Evolutionary conservation across 805 yeast genomes (phyloP).

Genomic region (Starmerella davenportii): DNA sequence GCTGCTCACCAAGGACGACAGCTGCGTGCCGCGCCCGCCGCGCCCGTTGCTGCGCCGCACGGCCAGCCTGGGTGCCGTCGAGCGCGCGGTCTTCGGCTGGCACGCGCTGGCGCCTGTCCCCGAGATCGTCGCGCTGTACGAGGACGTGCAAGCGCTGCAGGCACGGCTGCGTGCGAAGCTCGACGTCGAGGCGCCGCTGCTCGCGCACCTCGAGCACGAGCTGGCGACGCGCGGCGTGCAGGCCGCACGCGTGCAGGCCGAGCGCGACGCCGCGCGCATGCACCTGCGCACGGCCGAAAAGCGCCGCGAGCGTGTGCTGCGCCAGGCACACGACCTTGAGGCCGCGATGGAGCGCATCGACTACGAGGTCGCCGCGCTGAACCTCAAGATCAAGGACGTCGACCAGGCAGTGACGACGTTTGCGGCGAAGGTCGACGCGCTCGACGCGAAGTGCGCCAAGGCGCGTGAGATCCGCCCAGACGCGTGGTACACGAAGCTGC

Average conservation of each 20-base stretch:
- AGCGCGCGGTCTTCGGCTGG: slow-evolving; percentile 12
- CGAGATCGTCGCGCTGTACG: slow-evolving; percentile 7
- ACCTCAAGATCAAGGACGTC: slow-evolving; percentile 46
- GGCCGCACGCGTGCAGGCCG: slow-evolving; percentile 5
- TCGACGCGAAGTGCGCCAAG: slow-evolving; percentile 18
- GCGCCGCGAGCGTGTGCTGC: slow-evolving; percentile 15
- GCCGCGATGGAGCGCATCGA: slow-evolving; percentile 39
- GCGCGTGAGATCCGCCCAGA: neutral
- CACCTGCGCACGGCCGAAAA: slow-evolving; percentile 16
- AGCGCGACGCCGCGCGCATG: slow-evolving; percentile 15
- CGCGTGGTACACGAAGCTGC: neutral
- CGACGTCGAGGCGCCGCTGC: slow-evolving; percentile 5
- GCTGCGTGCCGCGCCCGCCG: neutral
- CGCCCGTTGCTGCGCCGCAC: slow-evolving; percentile 9
- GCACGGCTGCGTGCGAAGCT: slow-evolving; percentile 8
- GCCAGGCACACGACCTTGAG: slow-evolving; percentile 33
- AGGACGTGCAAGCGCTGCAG: slow-evolving; percentile 10
- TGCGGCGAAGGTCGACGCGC: slow-evolving; percentile 23
- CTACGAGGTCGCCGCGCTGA: slow-evolving; percentile 45
- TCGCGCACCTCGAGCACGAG: slow-evolving; percentile 10
- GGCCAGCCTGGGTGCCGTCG: slow-evolving; percentile 11
- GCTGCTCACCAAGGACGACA: slow-evolving; percentile 5
- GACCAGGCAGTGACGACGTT: slow-evolving; percentile 39
- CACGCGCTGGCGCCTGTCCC: slow-evolving; percentile 13
- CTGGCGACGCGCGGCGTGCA: slow-evolving; percentile 5